Conservation (phyloP, 225 moss, liverwort and hornwort genomes). For the Bryum argenteum region DNA sequence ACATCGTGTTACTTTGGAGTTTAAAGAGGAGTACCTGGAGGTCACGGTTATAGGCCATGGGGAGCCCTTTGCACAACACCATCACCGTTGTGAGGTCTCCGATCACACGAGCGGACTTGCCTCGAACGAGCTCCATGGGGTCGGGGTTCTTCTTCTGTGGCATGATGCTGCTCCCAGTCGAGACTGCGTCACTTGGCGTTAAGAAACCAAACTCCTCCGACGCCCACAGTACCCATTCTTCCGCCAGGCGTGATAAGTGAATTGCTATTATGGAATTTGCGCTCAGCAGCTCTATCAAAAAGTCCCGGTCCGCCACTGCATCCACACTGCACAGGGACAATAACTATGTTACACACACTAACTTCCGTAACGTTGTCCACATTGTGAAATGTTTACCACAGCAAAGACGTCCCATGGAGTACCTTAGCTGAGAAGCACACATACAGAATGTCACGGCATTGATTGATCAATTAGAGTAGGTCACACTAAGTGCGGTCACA, state of each 20-base stretch:
- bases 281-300: conserved; percentile 81
- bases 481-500: neutral
- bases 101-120: conserved; percentile 94
- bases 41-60: conserved; percentile 97
- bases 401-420: no score
- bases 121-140: conserved; percentile 98
- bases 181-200: conserved; percentile 93
- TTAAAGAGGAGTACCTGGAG: conserved; percentile 56
- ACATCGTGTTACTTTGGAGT: no score
- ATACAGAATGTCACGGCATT: no score
- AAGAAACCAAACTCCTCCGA: conserved; percentile 97
- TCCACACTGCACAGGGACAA: conserved; percentile 72
- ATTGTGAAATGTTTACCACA: no score
- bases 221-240: conserved; percentile 99
- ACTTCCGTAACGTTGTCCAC: no score
- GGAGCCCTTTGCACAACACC: conserved; percentile 95
- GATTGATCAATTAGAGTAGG: no score
- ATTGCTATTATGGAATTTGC: conserved; percentile 93
- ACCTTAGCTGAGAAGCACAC: no score
- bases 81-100: conserved; percentile 88
- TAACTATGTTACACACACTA: neutral
- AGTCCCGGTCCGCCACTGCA: conserved; percentile 97
- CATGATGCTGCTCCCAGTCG: conserved; percentile 99
- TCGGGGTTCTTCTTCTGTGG: conserved; percentile 99
- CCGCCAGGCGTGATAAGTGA: conserved; percentile 92